Percentiles rank a stretch among this genome's conserved stretches.
Evolutionary conservation across 345 rosid species (phyloP).

Genomic region (Eucalyptus brandiana): DNA sequence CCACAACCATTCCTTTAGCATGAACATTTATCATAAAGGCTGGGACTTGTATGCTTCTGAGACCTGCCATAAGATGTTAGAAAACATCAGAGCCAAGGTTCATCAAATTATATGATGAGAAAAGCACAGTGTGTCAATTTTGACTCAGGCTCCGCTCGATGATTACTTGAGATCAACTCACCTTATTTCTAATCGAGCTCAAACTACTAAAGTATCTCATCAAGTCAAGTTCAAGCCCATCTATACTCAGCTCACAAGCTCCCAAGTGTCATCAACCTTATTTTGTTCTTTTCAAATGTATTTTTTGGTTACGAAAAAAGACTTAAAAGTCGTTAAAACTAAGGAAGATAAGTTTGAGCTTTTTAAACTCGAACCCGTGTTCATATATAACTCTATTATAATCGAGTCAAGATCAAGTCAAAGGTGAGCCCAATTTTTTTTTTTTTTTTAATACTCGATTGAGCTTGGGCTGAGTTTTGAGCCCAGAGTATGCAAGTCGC

Average conservation of each 20-base stretch:
- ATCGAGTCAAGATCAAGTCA: not conserved
- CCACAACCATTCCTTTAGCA: conserved; percentile 91
- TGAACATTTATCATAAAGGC: conserved; percentile 93
- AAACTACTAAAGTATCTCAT: not conserved
- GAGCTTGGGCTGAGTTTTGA: not conserved
- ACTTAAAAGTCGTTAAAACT: fast-evolving
- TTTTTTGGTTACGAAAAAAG: not conserved
- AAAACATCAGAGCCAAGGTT: not conserved
- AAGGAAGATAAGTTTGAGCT: not conserved
- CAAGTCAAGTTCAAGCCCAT: not conserved
- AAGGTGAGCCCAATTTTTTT: not conserved
- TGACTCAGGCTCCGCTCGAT: not conserved
- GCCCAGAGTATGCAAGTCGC: not conserved
- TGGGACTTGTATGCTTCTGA: conserved; percentile 25
- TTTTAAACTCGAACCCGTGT: not conserved
- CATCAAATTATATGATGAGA: not conserved
- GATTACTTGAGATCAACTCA: not conserved
- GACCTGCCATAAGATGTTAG: conserved; percentile 14
- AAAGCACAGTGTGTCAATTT: not conserved
- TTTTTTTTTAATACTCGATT: not conserved
- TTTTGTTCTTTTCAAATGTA: not conserved
- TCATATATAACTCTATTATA: not conserved
- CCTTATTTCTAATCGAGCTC: not conserved
- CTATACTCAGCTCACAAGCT: not conserved
- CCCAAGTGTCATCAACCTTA: not conserved